Evolutionary conservation across 768 basidiomycete species (phyloP), one percentile per base, ranked within the genome.

Genomic region (Leccinum ochraceum): DNA sequence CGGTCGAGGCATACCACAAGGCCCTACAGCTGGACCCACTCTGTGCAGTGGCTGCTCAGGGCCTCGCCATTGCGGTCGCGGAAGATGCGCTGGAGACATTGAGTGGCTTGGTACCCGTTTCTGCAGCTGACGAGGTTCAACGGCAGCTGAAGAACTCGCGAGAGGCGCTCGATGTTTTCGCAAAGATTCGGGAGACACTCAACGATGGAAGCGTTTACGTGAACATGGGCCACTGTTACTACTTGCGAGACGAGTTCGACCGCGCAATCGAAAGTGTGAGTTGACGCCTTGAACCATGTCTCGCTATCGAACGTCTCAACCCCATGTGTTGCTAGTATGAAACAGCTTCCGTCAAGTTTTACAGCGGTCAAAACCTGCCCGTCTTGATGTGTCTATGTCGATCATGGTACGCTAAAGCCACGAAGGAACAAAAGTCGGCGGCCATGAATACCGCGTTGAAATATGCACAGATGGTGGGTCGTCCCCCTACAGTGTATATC

Each of bases 181-280:
- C 87, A 3, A 94, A 96, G 75, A 89, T 98, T 55, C 83, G 94
- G 57, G 97, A 98, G 76, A 89, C 87, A 2, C 76, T 94, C 56
- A 83, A 85, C 60, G 84, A 86, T 48, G 93, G 92, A 7, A 90
- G 90, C 60, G 94, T 97, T 4, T 94, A 95, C 69, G 80, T 93
- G 69, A 99, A 99, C 72, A 95, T 98, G 81, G 97, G 95, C 0
- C 97, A 98, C 69, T 97, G 95, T 68, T 91, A 95, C 71, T 96
- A 93, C 69, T 84, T 86, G 20, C 82, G 93, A 54, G 96, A 97
- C 60, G 96, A 99, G 71, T 97, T 89, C 71, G 96, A 98, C 64
- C 83, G 92, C 53, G 96, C 97, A 1, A 95, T 98, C 63, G 95
- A 99, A 75, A 92, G 92, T 68, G 96, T 97, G 71, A 72, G 87